Conservation (phyloP, 345 rosid species). For the Lenwebbia sp. region DNA sequence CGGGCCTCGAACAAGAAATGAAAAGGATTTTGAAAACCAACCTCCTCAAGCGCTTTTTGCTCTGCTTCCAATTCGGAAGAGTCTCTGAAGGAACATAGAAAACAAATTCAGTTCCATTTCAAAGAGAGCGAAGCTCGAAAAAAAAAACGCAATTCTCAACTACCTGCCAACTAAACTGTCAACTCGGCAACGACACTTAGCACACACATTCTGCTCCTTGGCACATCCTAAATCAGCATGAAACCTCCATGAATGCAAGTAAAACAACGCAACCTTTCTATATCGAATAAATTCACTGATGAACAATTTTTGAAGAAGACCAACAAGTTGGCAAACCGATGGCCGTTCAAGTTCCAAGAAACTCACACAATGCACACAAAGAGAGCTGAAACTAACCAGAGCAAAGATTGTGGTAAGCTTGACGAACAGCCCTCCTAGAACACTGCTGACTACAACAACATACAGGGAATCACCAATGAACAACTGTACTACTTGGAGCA, state of each 20-base stretch:
- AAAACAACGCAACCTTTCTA: not conserved
- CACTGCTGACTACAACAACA: conserved; percentile 40
- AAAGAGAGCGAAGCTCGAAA: not conserved
- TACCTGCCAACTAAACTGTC: conserved; percentile 65
- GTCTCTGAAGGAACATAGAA: conserved; percentile 32
- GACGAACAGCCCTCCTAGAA: conserved; percentile 82
- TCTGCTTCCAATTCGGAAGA: conserved; percentile 70
- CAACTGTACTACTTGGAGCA: not conserved
- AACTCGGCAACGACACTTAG: conserved; percentile 66
- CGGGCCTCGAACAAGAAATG: not conserved
- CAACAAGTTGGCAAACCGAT: not conserved
- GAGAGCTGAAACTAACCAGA: conserved; percentile 36
- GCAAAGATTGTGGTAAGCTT: conserved; percentile 91
- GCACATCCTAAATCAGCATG: conserved; percentile 61
- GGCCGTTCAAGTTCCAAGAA: not conserved
- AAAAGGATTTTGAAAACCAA: not conserved
- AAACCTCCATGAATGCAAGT: not conserved
- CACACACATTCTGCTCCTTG: conserved; percentile 81
- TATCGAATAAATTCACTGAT: not conserved
- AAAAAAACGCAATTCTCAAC: not conserved
- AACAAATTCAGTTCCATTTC: not conserved
- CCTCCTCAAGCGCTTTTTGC: conserved; percentile 77
- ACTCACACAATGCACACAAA: not conserved
- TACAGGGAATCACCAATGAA: not conserved
- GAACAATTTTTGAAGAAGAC: not conserved